These are phyloP conservation scores for Rhizodiscina lignyota DNA, from an alignment of 495 filamentous ascomycete genomes.

Conservation along the genomic window DNA sequence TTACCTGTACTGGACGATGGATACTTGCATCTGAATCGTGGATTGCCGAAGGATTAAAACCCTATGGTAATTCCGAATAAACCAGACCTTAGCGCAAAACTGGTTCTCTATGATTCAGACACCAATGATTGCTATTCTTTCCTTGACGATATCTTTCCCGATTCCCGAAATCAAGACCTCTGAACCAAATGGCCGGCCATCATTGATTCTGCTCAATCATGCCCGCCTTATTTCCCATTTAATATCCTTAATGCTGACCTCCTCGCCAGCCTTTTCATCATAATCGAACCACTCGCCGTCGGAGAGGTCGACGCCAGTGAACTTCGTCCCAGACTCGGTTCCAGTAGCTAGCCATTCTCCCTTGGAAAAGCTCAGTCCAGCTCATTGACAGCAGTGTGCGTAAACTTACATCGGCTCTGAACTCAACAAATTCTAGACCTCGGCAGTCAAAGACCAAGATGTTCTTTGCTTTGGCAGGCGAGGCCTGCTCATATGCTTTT, in stretches of 20 bases:
- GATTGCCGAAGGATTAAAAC: too few species aligned
- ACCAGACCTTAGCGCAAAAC: too few species aligned
- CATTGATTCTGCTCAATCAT: too few species aligned
- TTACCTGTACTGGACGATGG: too few species aligned
- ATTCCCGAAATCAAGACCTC: too few species aligned
- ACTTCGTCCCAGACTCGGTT: constrained; percentile 58
- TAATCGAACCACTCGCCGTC: constrained; percentile 90
- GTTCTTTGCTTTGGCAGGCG: constrained; percentile 55
- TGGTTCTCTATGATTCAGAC: too few species aligned
- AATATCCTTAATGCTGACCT: constrained; percentile 82
- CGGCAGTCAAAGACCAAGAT: constrained; percentile 85
- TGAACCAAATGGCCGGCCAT: too few species aligned
- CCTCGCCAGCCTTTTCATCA: constrained; percentile 56
- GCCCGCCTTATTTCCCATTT: constrained; percentile 70
- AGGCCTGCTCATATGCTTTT: constrained; percentile 44
- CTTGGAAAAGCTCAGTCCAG: constrained; percentile 38
- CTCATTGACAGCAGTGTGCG: too few species aligned
- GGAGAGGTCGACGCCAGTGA: constrained; percentile 58
- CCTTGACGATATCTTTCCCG: too few species aligned
- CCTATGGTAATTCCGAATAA: too few species aligned
- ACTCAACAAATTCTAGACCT: constrained; percentile 81
- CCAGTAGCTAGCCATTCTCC: constrained; percentile 82
- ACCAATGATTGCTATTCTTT: too few species aligned
- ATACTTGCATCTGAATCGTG: too few species aligned
- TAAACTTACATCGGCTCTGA: constrained; percentile 79